Base-by-base conservation (phyloP, 2,329 filamentous ascomycete species). In the Trichoderma sp. region DNA sequence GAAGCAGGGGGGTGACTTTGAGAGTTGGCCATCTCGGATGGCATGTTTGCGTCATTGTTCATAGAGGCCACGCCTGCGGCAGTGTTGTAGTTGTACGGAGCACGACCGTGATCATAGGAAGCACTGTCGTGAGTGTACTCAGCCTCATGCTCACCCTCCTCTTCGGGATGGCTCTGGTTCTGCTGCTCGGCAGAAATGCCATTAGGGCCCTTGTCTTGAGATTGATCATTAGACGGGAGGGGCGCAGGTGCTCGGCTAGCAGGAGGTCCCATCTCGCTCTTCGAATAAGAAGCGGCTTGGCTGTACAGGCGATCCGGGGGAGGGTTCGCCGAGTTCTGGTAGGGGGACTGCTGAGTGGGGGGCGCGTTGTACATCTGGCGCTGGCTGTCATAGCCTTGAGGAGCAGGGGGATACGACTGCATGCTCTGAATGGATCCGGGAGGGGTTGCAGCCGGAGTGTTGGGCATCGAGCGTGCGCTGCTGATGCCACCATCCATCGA, bases 81-180 rank as follows among this genome's bases (percentile, higher is more conserved):
- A 4, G 57, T 68, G 74, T 39, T 68, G 74, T 97, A 97, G 77
- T 90, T 92, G 82, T 97, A 97, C 13, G 91, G 88, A 47, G 85
- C 86, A 72, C 94, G 92, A 80, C 87, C 92, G 58, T 88, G 84
- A 78, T 92, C 91, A 80, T 97, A 97, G 53, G 89, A 86, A 71
- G 88, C 90, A 79, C 90, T 92, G 78, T 93, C 91, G 77, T 97
- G 94, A 26, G 95, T 94, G 82, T 97, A 98, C 82, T 97, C 94
- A 32, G 90, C 85, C 76, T 93, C 91, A 74, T 93, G 89, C 74
- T 95, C 89, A 72, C 91, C 87, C 58, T 91, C 89, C 67, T 92
- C 90, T 39, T 93, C 91, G 73, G 86, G 85, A 74, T 88, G 88
- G 71, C 81, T 86, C 74, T 88, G 87, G 70, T 80, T 79, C 32